Base-by-base conservation (phyloP, 2,329 filamentous ascomycete species). In the Sarocladiaceae sp. region DNA sequence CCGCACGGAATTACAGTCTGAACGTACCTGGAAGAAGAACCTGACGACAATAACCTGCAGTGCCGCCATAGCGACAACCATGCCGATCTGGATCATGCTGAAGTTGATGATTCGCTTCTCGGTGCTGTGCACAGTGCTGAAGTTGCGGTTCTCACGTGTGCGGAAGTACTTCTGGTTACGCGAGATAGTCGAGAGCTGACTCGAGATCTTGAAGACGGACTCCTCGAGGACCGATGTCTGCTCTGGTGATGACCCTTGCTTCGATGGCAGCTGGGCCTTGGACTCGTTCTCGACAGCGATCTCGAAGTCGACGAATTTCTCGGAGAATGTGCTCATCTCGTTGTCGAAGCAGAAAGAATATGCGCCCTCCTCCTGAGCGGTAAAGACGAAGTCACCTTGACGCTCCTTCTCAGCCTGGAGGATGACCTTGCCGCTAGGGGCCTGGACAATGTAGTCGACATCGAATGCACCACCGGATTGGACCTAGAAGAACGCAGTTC, bases 111-210 rank as follows among this genome's bases (percentile, higher is more conserved):
- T 99, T 57, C 94, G 82, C 68, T 83, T 84, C 78, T 99, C 94
- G 36, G 94, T 99, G 74, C 92, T 97, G 69, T 90, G 82, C 62
- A 99, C 94, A 10, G 94, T 99, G 75, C 90, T 95, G 74, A 99
- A 97, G 75, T 99, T 99, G 56, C 94, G 83, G 80, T 99, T 99
- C 79, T 99, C 94, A 59, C 94, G 86, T 2, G 94, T 99, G 57
- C 95, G 88, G 84, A 99, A 99, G 78, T 99, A 99, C 71, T 99
- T 99, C 67, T 99, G 94, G 76, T 96, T 97, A 64, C 94, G 84
- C 37, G 89, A 91, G 66, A 99, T 94, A 56, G 92, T 97, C 13
- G 91, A 96, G 49, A 99, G 76, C 66, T 96, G 90, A 57, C 90
- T 86, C 12, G 91, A 96, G 55, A 99, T 80, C 76, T 96, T 97